A percentile compares a stretch with the other conserved stretches of the same genome.
Evolutionary conservation across 2,329 filamentous ascomycete species (phyloP).

Genomic region (Pyrenochaeta sp.): DNA sequence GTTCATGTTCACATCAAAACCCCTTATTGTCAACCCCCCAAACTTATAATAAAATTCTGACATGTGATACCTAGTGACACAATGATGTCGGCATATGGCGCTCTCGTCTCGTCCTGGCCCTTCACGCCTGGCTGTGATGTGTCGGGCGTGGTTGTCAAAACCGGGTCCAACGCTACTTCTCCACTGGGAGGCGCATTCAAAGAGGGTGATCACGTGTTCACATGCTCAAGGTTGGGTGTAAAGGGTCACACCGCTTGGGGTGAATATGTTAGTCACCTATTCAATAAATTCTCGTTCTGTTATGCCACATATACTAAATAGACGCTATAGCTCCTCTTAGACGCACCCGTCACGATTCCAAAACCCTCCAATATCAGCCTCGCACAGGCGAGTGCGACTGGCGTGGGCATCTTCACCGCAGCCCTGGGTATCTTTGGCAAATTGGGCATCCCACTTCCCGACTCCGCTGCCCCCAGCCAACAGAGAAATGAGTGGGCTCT

Average conservation of each 20-base stretch:
- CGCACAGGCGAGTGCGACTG: constrained; percentile 38
- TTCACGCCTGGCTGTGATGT: constrained; percentile 40
- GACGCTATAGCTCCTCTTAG: constrained; percentile 37
- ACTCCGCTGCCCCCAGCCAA: constrained; percentile 21
- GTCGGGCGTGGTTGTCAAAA: constrained; percentile 40
- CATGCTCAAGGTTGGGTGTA: constrained; percentile 40
- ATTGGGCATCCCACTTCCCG: constrained; percentile 15
- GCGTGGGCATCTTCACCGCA: constrained; percentile 29
- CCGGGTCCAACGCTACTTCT: constrained; percentile 31
- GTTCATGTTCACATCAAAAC: too few species aligned
- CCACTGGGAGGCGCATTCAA: constrained; percentile 31
- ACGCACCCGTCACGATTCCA: constrained; percentile 36
- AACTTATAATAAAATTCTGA: background rate
- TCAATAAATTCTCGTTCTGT: background rate
- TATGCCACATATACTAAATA: too few species aligned
- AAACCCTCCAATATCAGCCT: constrained; percentile 40
- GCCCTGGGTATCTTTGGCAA: constrained; percentile 18
- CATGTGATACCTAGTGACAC: constrained; percentile 22
- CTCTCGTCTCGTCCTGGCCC: constrained; percentile 42
- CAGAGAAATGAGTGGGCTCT: constrained; percentile 41
- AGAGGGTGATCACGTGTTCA: constrained; percentile 41
- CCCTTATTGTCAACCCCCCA: too few species aligned
- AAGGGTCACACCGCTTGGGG: constrained; percentile 32
- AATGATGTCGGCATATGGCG: constrained; percentile 33
- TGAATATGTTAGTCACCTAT: constrained; percentile 30